phyloP scores from a whole-genome alignment of 768 basidiomycete genomes.

The Tulasnella sp. region DNA sequence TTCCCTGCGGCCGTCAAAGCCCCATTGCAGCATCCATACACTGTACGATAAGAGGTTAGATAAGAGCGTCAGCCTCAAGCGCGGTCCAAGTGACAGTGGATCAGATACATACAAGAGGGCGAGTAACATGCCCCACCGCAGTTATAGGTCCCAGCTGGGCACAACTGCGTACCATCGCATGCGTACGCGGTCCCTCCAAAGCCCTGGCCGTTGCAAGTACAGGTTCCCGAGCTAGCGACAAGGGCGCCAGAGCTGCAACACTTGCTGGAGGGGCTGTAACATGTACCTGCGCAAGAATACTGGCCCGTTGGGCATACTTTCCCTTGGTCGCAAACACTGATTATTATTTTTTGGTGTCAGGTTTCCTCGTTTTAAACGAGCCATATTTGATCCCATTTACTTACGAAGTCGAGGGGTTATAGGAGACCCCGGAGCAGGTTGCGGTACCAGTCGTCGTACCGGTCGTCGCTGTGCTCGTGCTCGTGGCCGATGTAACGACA shows the following conservation, averaged over 20 bases:
- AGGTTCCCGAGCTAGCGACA: neutral
- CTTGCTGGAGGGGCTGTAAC: neutral
- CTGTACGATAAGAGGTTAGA: no score
- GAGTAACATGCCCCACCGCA: conserved; percentile 5
- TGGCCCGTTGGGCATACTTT: neutral
- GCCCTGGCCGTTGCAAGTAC: neutral
- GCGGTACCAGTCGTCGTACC: neutral
- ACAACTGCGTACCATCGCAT: neutral
- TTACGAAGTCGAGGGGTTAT: neutral
- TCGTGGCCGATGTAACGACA: neutral
- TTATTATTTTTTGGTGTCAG: no score
- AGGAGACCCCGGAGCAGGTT: neutral
- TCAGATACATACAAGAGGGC: neutral
- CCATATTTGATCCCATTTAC: neutral
- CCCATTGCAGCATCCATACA: conserved; percentile 6
- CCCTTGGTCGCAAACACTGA: conserved; percentile 4
- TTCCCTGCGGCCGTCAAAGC: neutral
- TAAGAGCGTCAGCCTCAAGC: no score
- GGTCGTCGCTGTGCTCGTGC: neutral
- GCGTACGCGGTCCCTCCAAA: neutral
- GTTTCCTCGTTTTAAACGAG: no score
- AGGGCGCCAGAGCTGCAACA: neutral
- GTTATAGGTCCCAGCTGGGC: neutral
- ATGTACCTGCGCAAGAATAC: neutral
- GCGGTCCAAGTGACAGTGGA: no score